Conservation (phyloP, 2,329 filamentous ascomycete genomes). For the Ophiostoma tasmaniense region DNA sequence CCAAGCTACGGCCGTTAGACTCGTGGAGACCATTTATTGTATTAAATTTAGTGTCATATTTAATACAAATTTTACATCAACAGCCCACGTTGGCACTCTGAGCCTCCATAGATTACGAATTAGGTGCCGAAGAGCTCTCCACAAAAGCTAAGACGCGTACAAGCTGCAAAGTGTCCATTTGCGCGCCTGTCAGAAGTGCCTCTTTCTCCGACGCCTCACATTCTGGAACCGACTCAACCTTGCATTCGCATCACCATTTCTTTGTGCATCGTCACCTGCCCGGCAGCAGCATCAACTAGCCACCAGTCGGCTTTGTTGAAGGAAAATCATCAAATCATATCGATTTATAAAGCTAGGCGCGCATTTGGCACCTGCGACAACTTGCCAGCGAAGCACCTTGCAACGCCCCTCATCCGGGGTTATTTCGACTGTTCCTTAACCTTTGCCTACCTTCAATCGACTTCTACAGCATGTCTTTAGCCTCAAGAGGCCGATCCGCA, state of each 20-base stretch:
- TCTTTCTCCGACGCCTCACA: neutral
- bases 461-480: neutral
- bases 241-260: neutral
- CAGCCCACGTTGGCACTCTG: neutral
- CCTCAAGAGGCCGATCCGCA: neutral
- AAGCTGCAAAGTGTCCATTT: slow-evolving; percentile 3
- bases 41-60: neutral
- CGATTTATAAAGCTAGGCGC: too few relatives aligned
- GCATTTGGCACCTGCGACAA: neutral
- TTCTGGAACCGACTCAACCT: neutral
- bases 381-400: too few relatives aligned
- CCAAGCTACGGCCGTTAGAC: neutral
- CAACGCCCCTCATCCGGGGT: neutral
- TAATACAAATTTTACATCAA: neutral
- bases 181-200: neutral
- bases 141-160: neutral
- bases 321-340: neutral
- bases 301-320: neutral
- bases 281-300: neutral
- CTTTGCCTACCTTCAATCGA: neutral
- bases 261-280: neutral
- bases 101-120: neutral
- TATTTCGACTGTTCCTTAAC: neutral
- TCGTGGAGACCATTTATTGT: neutral
- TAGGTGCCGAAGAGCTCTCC: neutral